Conservation (phyloP, 2,329 filamentous ascomycete genomes). For the Tolypocladium amazonense region DNA sequence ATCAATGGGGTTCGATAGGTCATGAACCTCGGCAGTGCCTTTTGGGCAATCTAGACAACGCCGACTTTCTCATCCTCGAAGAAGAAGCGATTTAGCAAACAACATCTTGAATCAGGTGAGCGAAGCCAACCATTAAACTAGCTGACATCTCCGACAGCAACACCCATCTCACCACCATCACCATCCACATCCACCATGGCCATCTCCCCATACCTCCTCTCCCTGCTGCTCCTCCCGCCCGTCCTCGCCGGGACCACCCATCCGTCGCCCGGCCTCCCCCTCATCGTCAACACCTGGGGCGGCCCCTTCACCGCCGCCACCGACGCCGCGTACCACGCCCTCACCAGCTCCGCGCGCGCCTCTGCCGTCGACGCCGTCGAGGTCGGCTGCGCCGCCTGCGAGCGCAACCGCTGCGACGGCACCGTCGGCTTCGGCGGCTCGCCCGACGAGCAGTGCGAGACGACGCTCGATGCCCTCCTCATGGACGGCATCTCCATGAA, state of each 20-base stretch:
- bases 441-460: slow-evolving; percentile 45
- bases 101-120: too few species aligned
- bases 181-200: slow-evolving; percentile 3
- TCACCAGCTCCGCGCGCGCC: slow-evolving; percentile 14
- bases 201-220: neutral
- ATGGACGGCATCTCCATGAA: slow-evolving; percentile 46
- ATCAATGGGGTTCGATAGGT: too few species aligned
- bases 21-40: too few species aligned
- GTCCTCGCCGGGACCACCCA: slow-evolving; percentile 8
- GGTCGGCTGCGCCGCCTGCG: slow-evolving; percentile 39
- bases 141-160: too few species aligned
- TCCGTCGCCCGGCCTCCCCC: slow-evolving; percentile 27
- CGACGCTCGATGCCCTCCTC: slow-evolving; percentile 47
- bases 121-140: too few species aligned
- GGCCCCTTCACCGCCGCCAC: slow-evolving; percentile 41
- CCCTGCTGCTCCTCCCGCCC: slow-evolving; percentile 6
- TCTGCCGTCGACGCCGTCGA: slow-evolving; percentile 41
- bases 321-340: slow-evolving; percentile 34
- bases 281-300: slow-evolving; percentile 46
- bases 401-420: slow-evolving; percentile 40
- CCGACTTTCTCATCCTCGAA: too few species aligned
- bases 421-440: slow-evolving; percentile 45
- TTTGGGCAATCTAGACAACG: too few species aligned
- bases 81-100: too few species aligned
- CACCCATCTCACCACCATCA: too few species aligned